Evolutionary conservation across 75 land plant genomes (phyloP).

Genomic region (Pinus albicaulis): DNA sequence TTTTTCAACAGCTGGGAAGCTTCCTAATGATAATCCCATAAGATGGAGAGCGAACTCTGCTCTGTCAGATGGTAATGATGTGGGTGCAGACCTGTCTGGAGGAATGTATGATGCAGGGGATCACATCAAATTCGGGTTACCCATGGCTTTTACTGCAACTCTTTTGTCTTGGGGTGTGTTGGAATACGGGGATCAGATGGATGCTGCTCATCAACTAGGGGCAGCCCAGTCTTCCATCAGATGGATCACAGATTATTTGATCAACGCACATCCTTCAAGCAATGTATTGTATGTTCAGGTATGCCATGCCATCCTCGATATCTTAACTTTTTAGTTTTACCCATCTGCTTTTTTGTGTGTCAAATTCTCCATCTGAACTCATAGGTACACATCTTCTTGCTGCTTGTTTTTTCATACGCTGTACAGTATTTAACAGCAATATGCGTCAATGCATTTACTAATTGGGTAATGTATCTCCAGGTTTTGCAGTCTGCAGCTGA

Average conservation of each 20-base stretch:
- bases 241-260: slow-evolving; percentile 92
- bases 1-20: slow-evolving; percentile 75
- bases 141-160: slow-evolving; percentile 98
- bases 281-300: slow-evolving; percentile 91
- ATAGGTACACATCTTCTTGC: background rate
- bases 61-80: slow-evolving; percentile 76
- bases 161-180: slow-evolving; percentile 87
- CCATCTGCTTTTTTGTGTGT: background rate
- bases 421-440: background rate
- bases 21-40: slow-evolving; percentile 60
- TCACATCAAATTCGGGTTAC: slow-evolving; percentile 90
- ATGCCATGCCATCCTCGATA: background rate
- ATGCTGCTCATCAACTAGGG: slow-evolving; percentile 43
- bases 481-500: background rate
- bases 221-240: slow-evolving; percentile 49
- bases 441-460: background rate
- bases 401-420: background rate
- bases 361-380: background rate
- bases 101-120: slow-evolving; percentile 99
- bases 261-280: slow-evolving; percentile 70
- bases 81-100: slow-evolving; percentile 65
- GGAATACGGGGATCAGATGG: slow-evolving; percentile 83
- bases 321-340: background rate
- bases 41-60: slow-evolving; percentile 92
- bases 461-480: background rate